Percentiles rank a stretch among this genome's conserved stretches.
These are phyloP conservation scores for Lindgomyces ingoldianus DNA, from an alignment of 495 filamentous ascomycete species.

Conservation along the genomic window DNA sequence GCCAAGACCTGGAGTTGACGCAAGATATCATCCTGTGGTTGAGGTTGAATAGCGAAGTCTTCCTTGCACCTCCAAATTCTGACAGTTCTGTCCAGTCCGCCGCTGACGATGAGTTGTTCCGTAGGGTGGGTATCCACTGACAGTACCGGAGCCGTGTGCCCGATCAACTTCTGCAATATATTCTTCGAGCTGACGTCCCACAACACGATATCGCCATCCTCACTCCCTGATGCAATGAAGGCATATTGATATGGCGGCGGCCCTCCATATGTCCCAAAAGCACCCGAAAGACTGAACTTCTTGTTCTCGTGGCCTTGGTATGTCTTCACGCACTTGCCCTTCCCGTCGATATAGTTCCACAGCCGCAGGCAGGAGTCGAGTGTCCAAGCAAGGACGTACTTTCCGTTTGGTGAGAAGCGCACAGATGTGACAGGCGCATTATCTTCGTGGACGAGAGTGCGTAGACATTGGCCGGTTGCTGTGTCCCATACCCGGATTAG, in stretches of 20 bases:
- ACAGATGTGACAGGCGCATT: constrained; percentile 89
- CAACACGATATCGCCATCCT: constrained; percentile 79
- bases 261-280: constrained; percentile 67
- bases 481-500: constrained; percentile 96
- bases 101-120: constrained; percentile 48
- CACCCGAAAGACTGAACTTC: constrained; percentile 77
- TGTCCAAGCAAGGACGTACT: constrained; percentile 86
- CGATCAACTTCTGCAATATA: constrained; percentile 69
- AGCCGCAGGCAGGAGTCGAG: constrained; percentile 86
- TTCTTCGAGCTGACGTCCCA: constrained; percentile 91
- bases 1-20: background rate
- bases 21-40: background rate
- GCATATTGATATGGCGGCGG: constrained; percentile 44
- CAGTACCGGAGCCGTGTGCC: constrained; percentile 78
- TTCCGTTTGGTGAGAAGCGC: constrained; percentile 89
- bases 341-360: constrained; percentile 90
- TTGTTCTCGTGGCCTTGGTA: constrained; percentile 91
- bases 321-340: constrained; percentile 87
- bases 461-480: constrained; percentile 88
- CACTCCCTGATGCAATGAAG: constrained; percentile 80
- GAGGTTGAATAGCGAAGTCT: background rate
- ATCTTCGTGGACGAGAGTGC: constrained; percentile 94
- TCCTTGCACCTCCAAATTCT: constrained; percentile 59
- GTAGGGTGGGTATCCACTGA: constrained; percentile 68
- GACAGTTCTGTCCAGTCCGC: constrained; percentile 64